Evolutionary conservation across 345 rosid genomes (phyloP).

Genomic region (Citrus reticulata): DNA sequence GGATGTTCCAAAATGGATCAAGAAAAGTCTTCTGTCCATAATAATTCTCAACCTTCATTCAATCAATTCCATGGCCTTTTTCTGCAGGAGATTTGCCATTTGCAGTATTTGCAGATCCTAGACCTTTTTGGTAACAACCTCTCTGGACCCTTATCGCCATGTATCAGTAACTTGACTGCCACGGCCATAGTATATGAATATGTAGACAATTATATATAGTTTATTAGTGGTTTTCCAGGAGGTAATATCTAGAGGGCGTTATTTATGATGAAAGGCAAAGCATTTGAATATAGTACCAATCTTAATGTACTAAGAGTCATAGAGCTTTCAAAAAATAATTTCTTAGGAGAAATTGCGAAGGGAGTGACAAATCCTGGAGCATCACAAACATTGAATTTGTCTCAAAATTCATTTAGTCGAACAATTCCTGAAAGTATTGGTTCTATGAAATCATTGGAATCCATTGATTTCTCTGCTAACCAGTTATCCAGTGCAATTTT

Average conservation of each 20-base stretch:
- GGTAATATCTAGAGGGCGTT: neutral
- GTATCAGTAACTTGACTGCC: too few relatives aligned
- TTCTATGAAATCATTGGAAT: neutral
- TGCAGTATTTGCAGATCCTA: too few relatives aligned
- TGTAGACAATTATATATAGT: too few relatives aligned
- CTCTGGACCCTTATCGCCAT: too few relatives aligned
- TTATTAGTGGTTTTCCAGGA: neutral
- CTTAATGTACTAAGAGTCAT: neutral
- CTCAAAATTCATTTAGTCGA: neutral
- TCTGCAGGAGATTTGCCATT: too few relatives aligned
- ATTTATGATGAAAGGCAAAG: neutral
- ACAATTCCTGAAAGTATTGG: neutral
- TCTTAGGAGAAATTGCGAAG: neutral
- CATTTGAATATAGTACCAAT: neutral
- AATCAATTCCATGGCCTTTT: too few relatives aligned
- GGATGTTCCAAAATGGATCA: too few relatives aligned
- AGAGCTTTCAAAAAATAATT: neutral
- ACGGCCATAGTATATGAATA: too few relatives aligned
- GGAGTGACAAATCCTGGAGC: neutral
- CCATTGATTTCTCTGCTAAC: neutral
- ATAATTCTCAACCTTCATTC: too few relatives aligned
- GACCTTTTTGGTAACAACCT: too few relatives aligned
- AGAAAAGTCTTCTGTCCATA: too few relatives aligned
- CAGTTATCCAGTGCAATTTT: neutral
- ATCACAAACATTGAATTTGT: neutral